A percentile compares a stretch with the other conserved stretches of the same genome.
phyloP scores from a whole-genome alignment of 164 flowering plant species.

The Annona squamosa region DNA sequence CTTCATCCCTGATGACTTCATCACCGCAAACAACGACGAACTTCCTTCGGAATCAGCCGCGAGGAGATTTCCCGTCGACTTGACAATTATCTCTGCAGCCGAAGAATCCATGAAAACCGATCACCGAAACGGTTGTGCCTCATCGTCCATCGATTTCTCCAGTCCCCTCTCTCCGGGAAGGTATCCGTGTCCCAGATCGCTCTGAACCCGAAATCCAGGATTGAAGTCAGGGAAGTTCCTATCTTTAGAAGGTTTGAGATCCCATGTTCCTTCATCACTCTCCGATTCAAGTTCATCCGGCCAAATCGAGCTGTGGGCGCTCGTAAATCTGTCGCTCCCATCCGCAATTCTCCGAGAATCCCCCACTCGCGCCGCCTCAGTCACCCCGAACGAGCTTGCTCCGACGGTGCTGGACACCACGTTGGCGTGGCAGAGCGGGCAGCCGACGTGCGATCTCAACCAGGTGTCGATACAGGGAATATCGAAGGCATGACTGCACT shows the following conservation, averaged over 20 bases:
- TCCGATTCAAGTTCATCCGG: constrained; percentile 15
- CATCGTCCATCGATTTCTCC: constrained; percentile 5
- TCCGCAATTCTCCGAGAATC: constrained; percentile 15
- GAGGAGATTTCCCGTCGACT: constrained; percentile 11
- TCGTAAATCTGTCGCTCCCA: constrained; percentile 8
- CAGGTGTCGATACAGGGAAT: constrained; percentile 68
- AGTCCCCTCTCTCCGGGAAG: constrained; percentile 1
- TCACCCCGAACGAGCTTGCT: neutral
- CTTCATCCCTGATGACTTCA: neutral
- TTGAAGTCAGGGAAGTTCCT: constrained; percentile 2
- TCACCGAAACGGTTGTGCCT: constrained; percentile 31
- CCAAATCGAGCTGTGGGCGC: constrained; percentile 6
- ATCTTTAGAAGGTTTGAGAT: constrained; percentile 1
- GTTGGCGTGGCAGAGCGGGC: constrained; percentile 58
- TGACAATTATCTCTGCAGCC: constrained; percentile 23
- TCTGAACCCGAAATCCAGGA: constrained; percentile 14
- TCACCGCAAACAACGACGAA: constrained; percentile 11
- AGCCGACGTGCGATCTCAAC: constrained; percentile 54
- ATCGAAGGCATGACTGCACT: constrained; percentile 73
- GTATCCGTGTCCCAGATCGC: constrained; percentile 26
- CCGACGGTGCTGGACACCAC: constrained; percentile 19
- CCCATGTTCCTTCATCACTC: constrained; percentile 4
- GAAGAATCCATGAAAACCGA: constrained; percentile 50
- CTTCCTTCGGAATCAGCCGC: constrained; percentile 16
- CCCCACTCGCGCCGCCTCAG: constrained; percentile 18